Percentiles rank a stretch among this genome's conserved stretches.
These are phyloP conservation scores for Chenopodium quinoa DNA, from an alignment of 148 eudicot species.

Conservation along the genomic window DNA sequence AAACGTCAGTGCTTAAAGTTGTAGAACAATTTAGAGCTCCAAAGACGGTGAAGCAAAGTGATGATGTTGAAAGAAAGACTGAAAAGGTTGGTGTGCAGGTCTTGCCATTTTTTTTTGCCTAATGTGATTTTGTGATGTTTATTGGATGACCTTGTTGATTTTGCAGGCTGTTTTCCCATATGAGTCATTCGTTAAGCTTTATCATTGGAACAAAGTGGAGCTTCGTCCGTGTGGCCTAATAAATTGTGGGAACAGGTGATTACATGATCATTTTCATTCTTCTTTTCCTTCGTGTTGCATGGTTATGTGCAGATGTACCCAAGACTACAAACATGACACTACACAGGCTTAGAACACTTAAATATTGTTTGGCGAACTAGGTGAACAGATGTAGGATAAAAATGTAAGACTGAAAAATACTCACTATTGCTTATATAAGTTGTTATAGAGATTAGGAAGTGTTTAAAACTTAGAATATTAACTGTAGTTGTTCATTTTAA, in stretches of 20 bases:
- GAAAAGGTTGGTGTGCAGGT: constrained; percentile 46
- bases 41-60: constrained; percentile 39
- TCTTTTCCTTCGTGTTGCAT: not conserved
- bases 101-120: constrained; percentile 10
- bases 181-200: constrained; percentile 79
- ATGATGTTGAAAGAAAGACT: constrained; percentile 34
- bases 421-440: not conserved
- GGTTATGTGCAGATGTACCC: not conserved
- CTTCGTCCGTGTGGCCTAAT: constrained; percentile 64
- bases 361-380: not conserved
- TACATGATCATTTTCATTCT: not conserved
- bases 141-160: constrained; percentile 20
- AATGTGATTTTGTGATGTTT: constrained; percentile 10
- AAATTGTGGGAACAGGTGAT: constrained; percentile 89
- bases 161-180: constrained; percentile 75
- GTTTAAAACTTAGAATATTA: not conserved
- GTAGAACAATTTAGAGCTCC: constrained; percentile 53
- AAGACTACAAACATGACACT: not conserved
- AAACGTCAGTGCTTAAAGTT: constrained; percentile 52
- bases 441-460: not conserved
- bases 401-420: not conserved
- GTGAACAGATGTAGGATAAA: not conserved
- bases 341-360: not conserved
- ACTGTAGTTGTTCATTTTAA: not conserved
- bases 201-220: constrained; percentile 75